Evolutionary conservation across 1,284 basidiomycete species (phyloP).

Genomic region (Moesziomyces antarcticus): DNA sequence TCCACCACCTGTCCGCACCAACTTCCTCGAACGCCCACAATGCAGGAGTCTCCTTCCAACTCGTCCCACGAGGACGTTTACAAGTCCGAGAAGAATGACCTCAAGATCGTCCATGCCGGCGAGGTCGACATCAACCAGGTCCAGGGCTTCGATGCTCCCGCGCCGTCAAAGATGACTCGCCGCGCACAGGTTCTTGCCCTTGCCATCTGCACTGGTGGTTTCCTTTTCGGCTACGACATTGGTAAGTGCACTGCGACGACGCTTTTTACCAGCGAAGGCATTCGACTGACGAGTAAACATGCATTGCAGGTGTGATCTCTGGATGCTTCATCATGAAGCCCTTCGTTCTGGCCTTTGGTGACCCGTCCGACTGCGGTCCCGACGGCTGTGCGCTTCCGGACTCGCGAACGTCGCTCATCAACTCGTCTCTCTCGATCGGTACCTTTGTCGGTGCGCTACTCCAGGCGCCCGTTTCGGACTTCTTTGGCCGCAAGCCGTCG

Average conservation of each 20-base stretch:
- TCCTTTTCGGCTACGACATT: slow-evolving; percentile 53
- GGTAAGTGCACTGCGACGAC: slow-evolving; percentile 6
- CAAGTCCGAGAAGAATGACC: slow-evolving; percentile 45
- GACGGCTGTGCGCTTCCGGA: slow-evolving; percentile 36
- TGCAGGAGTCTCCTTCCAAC: slow-evolving; percentile 22
- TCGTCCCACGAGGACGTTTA: slow-evolving; percentile 39
- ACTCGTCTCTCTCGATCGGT: slow-evolving; percentile 78
- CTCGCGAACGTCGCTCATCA: slow-evolving; percentile 74
- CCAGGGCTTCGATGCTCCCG: slow-evolving; percentile 44
- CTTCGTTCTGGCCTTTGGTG: slow-evolving; percentile 48
- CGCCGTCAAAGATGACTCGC: slow-evolving; percentile 48
- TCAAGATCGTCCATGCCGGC: slow-evolving; percentile 30
- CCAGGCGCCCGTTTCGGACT: slow-evolving; percentile 71
- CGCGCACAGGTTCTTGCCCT: slow-evolving; percentile 38
- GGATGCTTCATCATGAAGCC: slow-evolving; percentile 57
- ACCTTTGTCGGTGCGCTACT: slow-evolving; percentile 76
- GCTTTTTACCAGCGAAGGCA: too few species aligned
- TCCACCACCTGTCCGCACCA: not conserved
- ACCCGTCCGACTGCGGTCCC: slow-evolving; percentile 21
- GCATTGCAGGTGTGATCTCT: slow-evolving; percentile 21
- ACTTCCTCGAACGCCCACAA: not conserved
- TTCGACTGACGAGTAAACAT: too few species aligned
- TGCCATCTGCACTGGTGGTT: slow-evolving; percentile 51
- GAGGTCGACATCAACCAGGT: slow-evolving; percentile 31
- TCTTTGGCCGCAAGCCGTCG: slow-evolving; percentile 76